Conservation (phyloP, 257 asterid species). For the Verbascum thapsus region DNA sequence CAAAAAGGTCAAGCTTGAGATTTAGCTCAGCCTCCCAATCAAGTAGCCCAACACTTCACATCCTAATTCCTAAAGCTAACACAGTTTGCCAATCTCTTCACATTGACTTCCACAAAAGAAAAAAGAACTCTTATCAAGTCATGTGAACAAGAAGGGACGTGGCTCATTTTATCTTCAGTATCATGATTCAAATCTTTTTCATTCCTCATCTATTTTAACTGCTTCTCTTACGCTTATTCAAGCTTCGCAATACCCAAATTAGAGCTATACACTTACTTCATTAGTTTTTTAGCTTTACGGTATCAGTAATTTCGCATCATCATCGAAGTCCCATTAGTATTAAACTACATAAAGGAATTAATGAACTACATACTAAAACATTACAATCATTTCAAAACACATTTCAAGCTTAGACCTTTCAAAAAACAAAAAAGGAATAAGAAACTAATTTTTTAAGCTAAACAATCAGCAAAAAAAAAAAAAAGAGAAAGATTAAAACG, state of each 20-base stretch:
- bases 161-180: background rate
- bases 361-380: background rate
- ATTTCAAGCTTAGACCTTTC: slow-evolving; percentile 21
- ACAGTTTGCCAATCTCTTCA: background rate
- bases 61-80: background rate
- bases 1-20: background rate
- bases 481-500: background rate
- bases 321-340: background rate
- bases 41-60: background rate
- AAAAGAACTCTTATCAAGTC: background rate
- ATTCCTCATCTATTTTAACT: background rate
- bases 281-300: background rate
- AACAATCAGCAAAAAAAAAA: slow-evolving; percentile 4
- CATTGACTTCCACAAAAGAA: background rate
- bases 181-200: background rate
- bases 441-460: background rate
- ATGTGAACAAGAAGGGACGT: background rate
- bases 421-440: background rate
- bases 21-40: background rate
- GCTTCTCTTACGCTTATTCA: background rate
- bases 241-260: slow-evolving; percentile 2
- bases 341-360: no score
- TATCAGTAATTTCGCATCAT: background rate
- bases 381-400: background rate
- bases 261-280: background rate